Conservation (phyloP, 2,329 filamentous ascomycete genomes). For the Triangularia setosa region DNA sequence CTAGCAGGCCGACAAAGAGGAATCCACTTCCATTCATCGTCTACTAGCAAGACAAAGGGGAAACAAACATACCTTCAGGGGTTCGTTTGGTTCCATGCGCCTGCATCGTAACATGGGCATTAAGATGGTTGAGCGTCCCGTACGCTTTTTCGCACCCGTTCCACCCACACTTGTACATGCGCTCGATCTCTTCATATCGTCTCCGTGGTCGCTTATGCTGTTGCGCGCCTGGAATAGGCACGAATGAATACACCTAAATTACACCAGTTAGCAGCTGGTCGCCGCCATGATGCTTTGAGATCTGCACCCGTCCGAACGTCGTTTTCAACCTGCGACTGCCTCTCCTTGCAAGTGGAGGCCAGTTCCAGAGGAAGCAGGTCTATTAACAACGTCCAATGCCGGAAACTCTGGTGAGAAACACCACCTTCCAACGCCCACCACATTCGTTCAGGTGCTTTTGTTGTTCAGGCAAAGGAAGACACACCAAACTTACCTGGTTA, state of each 20-base stretch:
- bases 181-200: slow-evolving; percentile 96
- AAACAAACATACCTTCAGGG: slow-evolving; percentile 74
- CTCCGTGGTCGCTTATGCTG: slow-evolving; percentile 94
- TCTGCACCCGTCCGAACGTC: neutral
- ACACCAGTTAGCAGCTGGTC: neutral
- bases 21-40: neutral
- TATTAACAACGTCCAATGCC: neutral
- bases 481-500: slow-evolving; percentile 52
- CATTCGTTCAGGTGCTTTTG: neutral
- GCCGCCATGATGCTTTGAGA: neutral
- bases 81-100: slow-evolving; percentile 92
- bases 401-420: neutral
- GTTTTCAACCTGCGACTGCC: neutral
- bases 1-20: slow-evolving; percentile 9
- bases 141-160: slow-evolving; percentile 98
- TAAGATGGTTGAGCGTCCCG: slow-evolving; percentile 93
- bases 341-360: neutral
- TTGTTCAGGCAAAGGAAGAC: neutral
- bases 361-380: neutral
- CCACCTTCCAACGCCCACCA: neutral
- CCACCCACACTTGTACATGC: slow-evolving; percentile 99
- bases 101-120: slow-evolving; percentile 98
- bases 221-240: slow-evolving; percentile 92
- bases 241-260: slow-evolving; percentile 87
- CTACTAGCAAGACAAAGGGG: neutral